These are phyloP conservation scores for Gossypium lobatum DNA, from an alignment of 441 rosid genomes.

Conservation along the genomic window DNA sequence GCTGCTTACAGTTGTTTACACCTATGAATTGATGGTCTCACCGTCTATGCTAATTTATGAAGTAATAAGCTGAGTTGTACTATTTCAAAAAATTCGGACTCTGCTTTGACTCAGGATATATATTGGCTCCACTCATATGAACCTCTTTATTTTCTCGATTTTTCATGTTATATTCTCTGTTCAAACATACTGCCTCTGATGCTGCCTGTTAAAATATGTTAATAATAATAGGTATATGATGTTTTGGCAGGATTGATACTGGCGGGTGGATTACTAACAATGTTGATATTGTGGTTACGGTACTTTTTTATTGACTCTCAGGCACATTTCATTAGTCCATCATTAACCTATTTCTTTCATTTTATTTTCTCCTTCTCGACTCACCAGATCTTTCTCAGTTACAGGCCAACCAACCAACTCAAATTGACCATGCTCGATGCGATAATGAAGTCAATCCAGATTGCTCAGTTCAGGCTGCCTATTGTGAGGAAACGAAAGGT, in stretches of 20 bases:
- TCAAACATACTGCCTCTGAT: background rate
- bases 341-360: background rate
- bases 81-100: background rate
- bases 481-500: background rate
- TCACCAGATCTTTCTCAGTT: background rate
- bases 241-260: background rate
- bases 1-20: too few relatives aligned
- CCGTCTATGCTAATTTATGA: too few relatives aligned
- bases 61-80: too few relatives aligned
- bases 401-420: conserved; percentile 10
- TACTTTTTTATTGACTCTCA: background rate
- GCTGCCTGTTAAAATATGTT: too few relatives aligned
- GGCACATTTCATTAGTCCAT: background rate
- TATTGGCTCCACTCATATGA: too few relatives aligned
- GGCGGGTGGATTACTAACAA: background rate
- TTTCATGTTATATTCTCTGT: background rate
- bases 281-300: background rate
- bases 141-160: background rate
- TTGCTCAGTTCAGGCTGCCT: conserved; percentile 9
- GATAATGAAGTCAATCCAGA: conserved; percentile 3
- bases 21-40: too few relatives aligned
- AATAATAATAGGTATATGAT: too few relatives aligned
- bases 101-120: too few relatives aligned
- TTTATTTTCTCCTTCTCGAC: background rate
- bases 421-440: background rate